phyloP scores from a whole-genome alignment of 352 stramenopile species.

The Phytophthora brassicae region DNA sequence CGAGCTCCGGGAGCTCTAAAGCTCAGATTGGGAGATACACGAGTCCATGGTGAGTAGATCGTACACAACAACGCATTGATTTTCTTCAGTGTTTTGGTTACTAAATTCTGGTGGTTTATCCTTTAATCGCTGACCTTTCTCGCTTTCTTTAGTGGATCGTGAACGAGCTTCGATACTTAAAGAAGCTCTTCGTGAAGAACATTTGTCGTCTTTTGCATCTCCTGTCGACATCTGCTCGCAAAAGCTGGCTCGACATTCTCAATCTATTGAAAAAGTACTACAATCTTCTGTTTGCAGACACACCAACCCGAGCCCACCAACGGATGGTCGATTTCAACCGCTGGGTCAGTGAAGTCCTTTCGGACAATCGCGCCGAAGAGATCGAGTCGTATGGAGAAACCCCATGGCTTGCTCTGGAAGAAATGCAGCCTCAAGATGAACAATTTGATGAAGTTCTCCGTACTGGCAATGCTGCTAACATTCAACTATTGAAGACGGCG shows the following conservation, averaged over 20 bases:
- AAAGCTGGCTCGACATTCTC: conserved; percentile 8
- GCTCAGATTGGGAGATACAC: conserved; percentile 1
- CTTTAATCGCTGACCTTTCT: conserved; percentile 12
- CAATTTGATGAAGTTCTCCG: conserved; percentile 8
- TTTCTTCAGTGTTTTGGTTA: background rate
- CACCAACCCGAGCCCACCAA: conserved; percentile 11
- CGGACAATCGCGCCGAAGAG: conserved; percentile 18
- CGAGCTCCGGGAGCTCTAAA: conserved; percentile 8
- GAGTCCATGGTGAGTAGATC: conserved; percentile 23
- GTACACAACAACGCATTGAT: too few species aligned
- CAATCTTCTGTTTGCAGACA: conserved; percentile 18
- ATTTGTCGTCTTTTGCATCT: conserved; percentile 18
- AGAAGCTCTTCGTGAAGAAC: conserved; percentile 28
- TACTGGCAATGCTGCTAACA: conserved; percentile 13
- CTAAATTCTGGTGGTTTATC: background rate
- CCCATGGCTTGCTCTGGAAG: conserved; percentile 22
- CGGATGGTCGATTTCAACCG: conserved; percentile 35
- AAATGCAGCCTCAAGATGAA: conserved; percentile 14
- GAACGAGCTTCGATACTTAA: conserved; percentile 18
- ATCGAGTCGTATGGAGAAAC: conserved; percentile 27
- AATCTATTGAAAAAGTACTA: conserved; percentile 19
- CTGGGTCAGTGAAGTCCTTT: conserved; percentile 35
- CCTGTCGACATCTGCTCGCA: conserved; percentile 10
- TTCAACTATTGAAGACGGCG: conserved; percentile 26
- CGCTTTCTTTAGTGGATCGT: conserved; percentile 20